A percentile compares a stretch with the other conserved stretches of the same genome.
These are phyloP conservation scores for Daldinia childiae DNA, from an alignment of 495 filamentous ascomycete species.

Conservation along the genomic window DNA sequence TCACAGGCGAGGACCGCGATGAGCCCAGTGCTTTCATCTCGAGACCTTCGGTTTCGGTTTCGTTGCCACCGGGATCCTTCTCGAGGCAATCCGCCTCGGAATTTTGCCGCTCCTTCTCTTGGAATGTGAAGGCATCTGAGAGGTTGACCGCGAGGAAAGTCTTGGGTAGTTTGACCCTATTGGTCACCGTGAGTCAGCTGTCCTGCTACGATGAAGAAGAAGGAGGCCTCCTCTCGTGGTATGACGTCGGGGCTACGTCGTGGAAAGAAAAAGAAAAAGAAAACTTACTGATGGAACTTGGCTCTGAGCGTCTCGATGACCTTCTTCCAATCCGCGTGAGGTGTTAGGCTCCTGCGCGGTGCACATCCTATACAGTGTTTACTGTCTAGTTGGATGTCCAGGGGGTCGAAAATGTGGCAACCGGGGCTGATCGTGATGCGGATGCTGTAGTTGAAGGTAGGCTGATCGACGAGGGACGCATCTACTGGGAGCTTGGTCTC, in stretches of 20 bases:
- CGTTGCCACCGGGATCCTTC: conserved; percentile 40
- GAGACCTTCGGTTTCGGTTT: conserved; percentile 39
- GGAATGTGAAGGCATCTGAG: conserved; percentile 71
- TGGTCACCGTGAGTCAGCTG: conserved; percentile 23
- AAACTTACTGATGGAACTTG: conserved; percentile 89
- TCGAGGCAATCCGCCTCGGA: conserved; percentile 46
- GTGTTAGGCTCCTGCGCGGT: conserved; percentile 84
- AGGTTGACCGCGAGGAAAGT: conserved; percentile 91
- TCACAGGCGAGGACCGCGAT: conserved; percentile 21
- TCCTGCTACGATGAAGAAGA: conserved; percentile 9
- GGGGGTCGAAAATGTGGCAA: conserved; percentile 92
- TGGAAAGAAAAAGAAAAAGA: background rate
- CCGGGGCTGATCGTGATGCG: conserved; percentile 94
- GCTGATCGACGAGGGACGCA: conserved; percentile 53
- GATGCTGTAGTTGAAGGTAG: conserved; percentile 88
- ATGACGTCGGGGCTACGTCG: conserved; percentile 22
- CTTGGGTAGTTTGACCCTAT: conserved; percentile 91
- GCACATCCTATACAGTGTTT: conserved; percentile 95
- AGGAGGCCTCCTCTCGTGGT: conserved; percentile 2
- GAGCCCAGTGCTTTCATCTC: conserved; percentile 43
- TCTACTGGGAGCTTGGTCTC: conserved; percentile 70
- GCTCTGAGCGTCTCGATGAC: conserved; percentile 93
- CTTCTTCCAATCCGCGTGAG: conserved; percentile 94
- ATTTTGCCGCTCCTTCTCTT: conserved; percentile 58
- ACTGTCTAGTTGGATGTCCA: conserved; percentile 95